Percentiles rank a stretch among this genome's conserved stretches.
Evolutionary conservation across 2,329 filamentous ascomycete genomes (phyloP).

Genomic region (Alternaria sp.): DNA sequence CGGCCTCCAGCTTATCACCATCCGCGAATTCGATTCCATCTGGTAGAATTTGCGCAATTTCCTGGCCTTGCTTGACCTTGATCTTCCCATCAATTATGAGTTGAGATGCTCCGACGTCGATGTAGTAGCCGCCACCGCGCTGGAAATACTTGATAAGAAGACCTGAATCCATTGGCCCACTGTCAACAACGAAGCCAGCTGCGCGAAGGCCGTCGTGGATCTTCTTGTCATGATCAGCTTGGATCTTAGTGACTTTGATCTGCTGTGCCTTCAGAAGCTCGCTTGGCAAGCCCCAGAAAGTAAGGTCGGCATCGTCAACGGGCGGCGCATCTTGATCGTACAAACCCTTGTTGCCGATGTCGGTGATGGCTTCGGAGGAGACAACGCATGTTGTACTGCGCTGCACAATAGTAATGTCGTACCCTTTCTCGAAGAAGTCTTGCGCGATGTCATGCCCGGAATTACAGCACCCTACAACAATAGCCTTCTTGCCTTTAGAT

Average conservation of each 20-base stretch:
- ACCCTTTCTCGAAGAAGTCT: conserved; percentile 56
- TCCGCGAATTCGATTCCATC: conserved; percentile 57
- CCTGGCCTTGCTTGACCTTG: conserved; percentile 53
- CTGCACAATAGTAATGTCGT: conserved; percentile 59
- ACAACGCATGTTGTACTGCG: conserved; percentile 54
- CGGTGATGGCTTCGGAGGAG: conserved; percentile 35
- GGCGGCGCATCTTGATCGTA: conserved; percentile 42
- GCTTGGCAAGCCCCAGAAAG: conserved; percentile 47
- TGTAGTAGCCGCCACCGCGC: conserved; percentile 58
- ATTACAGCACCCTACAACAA: conserved; percentile 60
- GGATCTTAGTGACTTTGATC: conserved; percentile 34
- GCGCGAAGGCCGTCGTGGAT: conserved; percentile 54
- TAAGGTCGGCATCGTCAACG: conserved; percentile 40
- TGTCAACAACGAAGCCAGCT: conserved; percentile 55
- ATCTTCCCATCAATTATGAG: conserved; percentile 58
- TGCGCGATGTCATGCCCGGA: conserved; percentile 61
- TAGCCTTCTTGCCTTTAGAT: conserved; percentile 52
- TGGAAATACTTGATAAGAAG: conserved; percentile 53
- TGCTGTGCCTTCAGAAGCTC: conserved; percentile 45
- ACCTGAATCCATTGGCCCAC: conserved; percentile 37
- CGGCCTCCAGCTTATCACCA: conserved; percentile 54
- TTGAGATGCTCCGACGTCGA: conserved; percentile 57
- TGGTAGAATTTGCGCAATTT: conserved; percentile 49
- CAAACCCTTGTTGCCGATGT: conserved; percentile 42
- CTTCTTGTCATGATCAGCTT: conserved; percentile 46